Evolutionary conservation across 2,329 filamentous ascomycete genomes (phyloP).

Genomic region (Ilyonectria robusta): DNA sequence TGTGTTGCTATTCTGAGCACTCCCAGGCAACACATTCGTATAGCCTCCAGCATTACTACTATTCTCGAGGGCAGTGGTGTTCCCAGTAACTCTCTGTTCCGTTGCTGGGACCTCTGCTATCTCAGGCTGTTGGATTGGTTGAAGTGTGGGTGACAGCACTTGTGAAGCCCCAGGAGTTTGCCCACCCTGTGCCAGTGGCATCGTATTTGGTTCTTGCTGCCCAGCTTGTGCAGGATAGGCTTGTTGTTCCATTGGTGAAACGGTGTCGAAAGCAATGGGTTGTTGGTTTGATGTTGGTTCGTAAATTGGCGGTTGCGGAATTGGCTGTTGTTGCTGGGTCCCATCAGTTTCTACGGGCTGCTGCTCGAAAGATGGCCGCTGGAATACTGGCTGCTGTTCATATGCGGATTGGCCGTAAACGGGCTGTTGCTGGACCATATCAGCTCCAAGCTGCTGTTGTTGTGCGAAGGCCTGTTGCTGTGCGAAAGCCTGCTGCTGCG

Average conservation of each 20-base stretch:
- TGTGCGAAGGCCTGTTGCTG: neutral
- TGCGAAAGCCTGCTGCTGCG: neutral
- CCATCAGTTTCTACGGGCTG: conserved; percentile 2
- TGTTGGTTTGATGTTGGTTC: neutral
- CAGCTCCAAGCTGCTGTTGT: neutral
- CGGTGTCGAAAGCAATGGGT: neutral
- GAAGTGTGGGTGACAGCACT: neutral
- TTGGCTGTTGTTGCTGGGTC: conserved; percentile 3
- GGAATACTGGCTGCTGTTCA: conserved; percentile 31
- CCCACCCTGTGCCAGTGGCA: conserved; percentile 7
- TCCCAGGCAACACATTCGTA: neutral
- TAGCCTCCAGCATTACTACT: conserved; percentile 18
- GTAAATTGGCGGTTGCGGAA: neutral
- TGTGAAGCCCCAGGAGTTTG: conserved; percentile 18
- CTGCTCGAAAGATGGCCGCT: conserved; percentile 21
- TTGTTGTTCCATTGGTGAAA: conserved; percentile 9
- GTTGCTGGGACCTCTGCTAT: neutral
- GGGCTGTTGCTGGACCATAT: neutral
- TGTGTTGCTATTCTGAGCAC: neutral
- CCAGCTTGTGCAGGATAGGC: neutral
- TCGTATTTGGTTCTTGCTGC: neutral
- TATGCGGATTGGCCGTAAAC: conserved; percentile 10
- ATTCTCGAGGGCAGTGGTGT: conserved; percentile 10
- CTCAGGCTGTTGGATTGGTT: conserved; percentile 22
- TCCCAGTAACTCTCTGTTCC: neutral